Percentiles rank a stretch among this genome's conserved stretches.
Conservation (phyloP, 441 rosid species). For the Eutrema salsugineum region DNA sequence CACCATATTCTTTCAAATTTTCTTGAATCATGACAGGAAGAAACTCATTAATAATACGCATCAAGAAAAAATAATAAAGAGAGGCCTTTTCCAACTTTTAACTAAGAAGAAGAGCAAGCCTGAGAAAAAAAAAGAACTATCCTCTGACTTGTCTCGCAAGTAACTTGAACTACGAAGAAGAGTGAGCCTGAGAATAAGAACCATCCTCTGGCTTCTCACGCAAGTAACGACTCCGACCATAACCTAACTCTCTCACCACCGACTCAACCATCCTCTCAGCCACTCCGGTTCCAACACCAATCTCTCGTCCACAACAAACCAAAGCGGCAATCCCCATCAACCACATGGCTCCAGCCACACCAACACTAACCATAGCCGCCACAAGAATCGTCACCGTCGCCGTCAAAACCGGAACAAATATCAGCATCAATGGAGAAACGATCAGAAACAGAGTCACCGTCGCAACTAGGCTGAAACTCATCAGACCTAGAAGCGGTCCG, state of each 20-base stretch:
- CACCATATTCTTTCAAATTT: not conserved
- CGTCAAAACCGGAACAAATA: conserved; percentile 33
- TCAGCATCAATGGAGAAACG: conserved; percentile 31
- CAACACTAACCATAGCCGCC: conserved; percentile 29
- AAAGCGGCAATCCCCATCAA: conserved; percentile 27
- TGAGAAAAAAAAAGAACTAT: not conserved
- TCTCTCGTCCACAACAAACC: conserved; percentile 24
- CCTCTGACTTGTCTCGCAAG: conserved; percentile 11
- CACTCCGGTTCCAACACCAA: conserved; percentile 19
- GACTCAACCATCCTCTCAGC: conserved; percentile 18
- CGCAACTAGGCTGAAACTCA: conserved; percentile 33
- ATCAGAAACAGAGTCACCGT: conserved; percentile 28
- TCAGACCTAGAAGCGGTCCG: conserved; percentile 31
- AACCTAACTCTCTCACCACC: conserved; percentile 14
- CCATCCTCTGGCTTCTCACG: conserved; percentile 5
- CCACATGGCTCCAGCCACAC: conserved; percentile 29
- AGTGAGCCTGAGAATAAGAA: not conserved
- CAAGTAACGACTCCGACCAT: conserved; percentile 5
- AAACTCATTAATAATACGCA: not conserved
- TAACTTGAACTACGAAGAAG: conserved; percentile 5
- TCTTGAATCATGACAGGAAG: not conserved
- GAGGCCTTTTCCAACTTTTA: not conserved
- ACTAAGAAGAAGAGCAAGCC: not conserved
- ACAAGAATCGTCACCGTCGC: conserved; percentile 15
- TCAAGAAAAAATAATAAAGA: not conserved